Conservation (phyloP, 305 asterid genomes). For the Euphrasia arctica region DNA sequence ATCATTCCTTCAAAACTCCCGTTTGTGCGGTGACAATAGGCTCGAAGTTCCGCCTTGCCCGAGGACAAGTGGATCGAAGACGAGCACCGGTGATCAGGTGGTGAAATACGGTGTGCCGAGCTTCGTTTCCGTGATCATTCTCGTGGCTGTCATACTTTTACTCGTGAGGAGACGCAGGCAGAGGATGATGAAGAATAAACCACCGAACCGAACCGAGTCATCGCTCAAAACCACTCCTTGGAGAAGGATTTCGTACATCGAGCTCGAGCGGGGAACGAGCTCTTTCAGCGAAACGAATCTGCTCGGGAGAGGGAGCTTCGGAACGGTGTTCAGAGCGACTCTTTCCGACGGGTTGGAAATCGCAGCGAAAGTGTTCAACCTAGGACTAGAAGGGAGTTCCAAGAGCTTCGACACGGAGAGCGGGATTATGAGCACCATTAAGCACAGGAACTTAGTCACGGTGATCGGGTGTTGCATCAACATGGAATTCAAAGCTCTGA, state of each 20-base stretch:
- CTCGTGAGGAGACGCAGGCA: background rate
- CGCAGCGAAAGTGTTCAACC: slow-evolving; percentile 42
- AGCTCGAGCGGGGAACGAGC: slow-evolving; percentile 30
- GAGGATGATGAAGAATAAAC: background rate
- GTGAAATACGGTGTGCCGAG: background rate
- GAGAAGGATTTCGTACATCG: slow-evolving; percentile 31
- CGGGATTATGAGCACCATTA: slow-evolving; percentile 30
- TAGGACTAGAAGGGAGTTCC: slow-evolving; percentile 24
- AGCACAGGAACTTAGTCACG: slow-evolving; percentile 30
- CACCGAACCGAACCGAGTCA: background rate
- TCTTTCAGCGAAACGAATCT: slow-evolving; percentile 31
- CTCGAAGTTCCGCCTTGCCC: background rate
- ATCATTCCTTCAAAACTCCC: background rate
- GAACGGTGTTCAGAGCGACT: slow-evolving; percentile 31
- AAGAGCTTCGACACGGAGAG: slow-evolving; percentile 25
- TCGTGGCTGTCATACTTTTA: background rate
- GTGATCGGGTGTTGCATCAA: slow-evolving; percentile 32
- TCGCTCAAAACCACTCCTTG: background rate
- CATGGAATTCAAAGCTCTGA: slow-evolving; percentile 32
- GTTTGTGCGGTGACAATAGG: background rate
- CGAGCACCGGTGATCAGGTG: background rate
- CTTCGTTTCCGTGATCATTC: background rate
- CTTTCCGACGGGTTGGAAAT: slow-evolving; percentile 31
- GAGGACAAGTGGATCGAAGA: background rate
- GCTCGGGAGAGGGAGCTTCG: slow-evolving; percentile 43